Evolutionary conservation across 1,284 basidiomycete species (phyloP).

Genomic region (Naganishia sp.): DNA sequence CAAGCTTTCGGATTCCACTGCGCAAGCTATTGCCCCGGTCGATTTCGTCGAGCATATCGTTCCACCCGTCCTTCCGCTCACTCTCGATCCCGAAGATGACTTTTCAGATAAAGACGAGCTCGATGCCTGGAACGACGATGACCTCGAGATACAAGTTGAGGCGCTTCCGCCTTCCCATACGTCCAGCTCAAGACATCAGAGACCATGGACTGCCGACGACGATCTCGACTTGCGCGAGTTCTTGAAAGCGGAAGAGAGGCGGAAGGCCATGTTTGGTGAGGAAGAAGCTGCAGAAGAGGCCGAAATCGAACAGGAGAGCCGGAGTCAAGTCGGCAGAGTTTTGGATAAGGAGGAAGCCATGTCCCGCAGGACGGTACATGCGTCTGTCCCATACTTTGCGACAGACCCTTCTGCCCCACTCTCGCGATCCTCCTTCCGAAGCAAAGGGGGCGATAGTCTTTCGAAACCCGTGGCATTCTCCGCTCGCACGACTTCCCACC

Average conservation of each 20-base stretch:
- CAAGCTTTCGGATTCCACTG: background rate
- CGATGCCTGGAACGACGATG: constrained; percentile 18
- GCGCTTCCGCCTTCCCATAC: constrained; percentile 18
- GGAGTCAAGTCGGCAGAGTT: background rate
- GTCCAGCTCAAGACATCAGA: background rate
- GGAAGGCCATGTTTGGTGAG: constrained; percentile 20
- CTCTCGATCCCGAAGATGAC: constrained; percentile 4
- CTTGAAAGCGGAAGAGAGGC: constrained; percentile 29
- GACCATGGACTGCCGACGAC: constrained; percentile 28
- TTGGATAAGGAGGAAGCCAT: constrained; percentile 19
- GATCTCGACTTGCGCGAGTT: constrained; percentile 26
- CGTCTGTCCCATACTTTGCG: constrained; percentile 16
- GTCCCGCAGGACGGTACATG: constrained; percentile 28
- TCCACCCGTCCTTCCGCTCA: background rate
- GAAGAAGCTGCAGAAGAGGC: constrained; percentile 3
- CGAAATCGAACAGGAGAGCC: constrained; percentile 1
- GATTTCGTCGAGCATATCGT: background rate
- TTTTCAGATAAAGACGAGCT: constrained; percentile 21
- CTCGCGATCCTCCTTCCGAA: background rate
- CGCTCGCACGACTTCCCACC: background rate
- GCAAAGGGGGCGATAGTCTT: background rate
- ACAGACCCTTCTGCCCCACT: background rate
- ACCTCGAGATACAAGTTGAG: constrained; percentile 22
- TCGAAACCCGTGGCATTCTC: background rate
- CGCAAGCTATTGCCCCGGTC: background rate